A percentile compares a stretch with the other conserved stretches of the same genome.
phyloP scores from a whole-genome alignment of 345 rosid species.

The Eucalyptus cladocalyx region DNA sequence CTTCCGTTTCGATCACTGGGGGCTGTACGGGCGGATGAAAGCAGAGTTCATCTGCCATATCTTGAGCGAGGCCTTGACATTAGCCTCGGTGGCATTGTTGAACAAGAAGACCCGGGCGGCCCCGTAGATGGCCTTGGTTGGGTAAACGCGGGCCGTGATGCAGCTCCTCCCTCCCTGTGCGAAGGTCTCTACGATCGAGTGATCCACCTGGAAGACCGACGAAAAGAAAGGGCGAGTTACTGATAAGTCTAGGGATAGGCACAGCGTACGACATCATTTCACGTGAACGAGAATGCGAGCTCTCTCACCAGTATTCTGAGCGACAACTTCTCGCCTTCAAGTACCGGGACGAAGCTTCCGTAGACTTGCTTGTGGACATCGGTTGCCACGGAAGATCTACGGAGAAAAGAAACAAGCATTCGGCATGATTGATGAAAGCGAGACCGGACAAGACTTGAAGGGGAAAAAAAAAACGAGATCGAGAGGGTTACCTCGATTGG shows the following conservation, averaged over 20 bases:
- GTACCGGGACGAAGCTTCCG: constrained; percentile 61
- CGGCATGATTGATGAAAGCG: neutral
- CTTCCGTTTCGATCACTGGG: neutral
- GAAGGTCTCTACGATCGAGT: constrained; percentile 85
- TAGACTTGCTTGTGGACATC: constrained; percentile 39
- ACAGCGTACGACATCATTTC: neutral
- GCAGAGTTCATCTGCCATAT: constrained; percentile 87
- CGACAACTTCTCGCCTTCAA: constrained; percentile 46
- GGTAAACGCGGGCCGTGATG: constrained; percentile 76
- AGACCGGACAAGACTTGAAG: neutral
- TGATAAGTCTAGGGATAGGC: neutral
- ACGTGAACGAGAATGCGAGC: neutral
- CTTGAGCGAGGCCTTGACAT: constrained; percentile 52
- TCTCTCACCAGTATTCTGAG: constrained; percentile 76
- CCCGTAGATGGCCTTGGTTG: constrained; percentile 83
- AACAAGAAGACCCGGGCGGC: constrained; percentile 65
- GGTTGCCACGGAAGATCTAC: constrained; percentile 59
- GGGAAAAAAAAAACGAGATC: neutral
- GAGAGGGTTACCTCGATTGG: constrained; percentile 35
- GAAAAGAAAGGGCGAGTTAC: neutral
- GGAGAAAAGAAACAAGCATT: neutral
- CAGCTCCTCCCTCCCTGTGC: constrained; percentile 81
- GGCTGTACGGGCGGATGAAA: constrained; percentile 39
- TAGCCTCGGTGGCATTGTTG: constrained; percentile 70
- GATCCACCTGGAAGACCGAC: constrained; percentile 52